Evolutionary conservation across 2,329 filamentous ascomycete genomes (phyloP).

Genomic region (Alternaria alternata): DNA sequence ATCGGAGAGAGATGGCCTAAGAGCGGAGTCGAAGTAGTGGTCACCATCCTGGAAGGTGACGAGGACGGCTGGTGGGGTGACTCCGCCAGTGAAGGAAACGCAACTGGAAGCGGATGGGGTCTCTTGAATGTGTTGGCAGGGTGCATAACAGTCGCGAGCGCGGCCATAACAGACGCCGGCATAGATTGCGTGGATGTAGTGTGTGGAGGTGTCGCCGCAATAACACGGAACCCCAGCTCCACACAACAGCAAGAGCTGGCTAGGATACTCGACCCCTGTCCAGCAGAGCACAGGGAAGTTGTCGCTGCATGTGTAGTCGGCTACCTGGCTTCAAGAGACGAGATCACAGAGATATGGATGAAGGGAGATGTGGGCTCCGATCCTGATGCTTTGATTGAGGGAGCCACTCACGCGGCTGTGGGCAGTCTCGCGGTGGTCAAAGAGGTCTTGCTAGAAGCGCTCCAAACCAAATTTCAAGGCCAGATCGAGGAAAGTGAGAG

Average conservation of each 20-base stretch:
- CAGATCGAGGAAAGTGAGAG: slow-evolving; percentile 25
- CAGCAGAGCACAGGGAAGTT: slow-evolving; percentile 79
- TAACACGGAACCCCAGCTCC: slow-evolving; percentile 61
- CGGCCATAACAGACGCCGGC: slow-evolving; percentile 90
- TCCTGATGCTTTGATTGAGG: slow-evolving; percentile 66
- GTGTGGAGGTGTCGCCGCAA: slow-evolving; percentile 84
- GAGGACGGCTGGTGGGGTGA: slow-evolving; percentile 76
- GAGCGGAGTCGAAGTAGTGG: slow-evolving; percentile 92
- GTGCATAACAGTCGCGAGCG: slow-evolving; percentile 92
- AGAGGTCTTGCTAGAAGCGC: slow-evolving; percentile 66
- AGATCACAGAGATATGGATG: slow-evolving; percentile 94
- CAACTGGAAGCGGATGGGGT: slow-evolving; percentile 75
- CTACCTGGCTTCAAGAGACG: slow-evolving; percentile 85
- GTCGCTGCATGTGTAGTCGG: slow-evolving; percentile 87
- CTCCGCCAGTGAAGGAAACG: slow-evolving; percentile 47
- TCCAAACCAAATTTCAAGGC: slow-evolving; percentile 43
- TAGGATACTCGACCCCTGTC: slow-evolving; percentile 80
- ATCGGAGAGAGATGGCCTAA: slow-evolving; percentile 98
- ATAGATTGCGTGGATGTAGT: slow-evolving; percentile 96
- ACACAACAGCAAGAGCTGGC: slow-evolving; percentile 45
- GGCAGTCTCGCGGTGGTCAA: slow-evolving; percentile 67
- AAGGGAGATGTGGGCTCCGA: slow-evolving; percentile 70
- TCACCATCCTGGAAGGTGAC: slow-evolving; percentile 93
- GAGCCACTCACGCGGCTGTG: slow-evolving; percentile 69
- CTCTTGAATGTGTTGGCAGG: slow-evolving; percentile 91